phyloP scores from a whole-genome alignment of 2,329 filamentous ascomycete species.

The Graphilbum sp. region DNA sequence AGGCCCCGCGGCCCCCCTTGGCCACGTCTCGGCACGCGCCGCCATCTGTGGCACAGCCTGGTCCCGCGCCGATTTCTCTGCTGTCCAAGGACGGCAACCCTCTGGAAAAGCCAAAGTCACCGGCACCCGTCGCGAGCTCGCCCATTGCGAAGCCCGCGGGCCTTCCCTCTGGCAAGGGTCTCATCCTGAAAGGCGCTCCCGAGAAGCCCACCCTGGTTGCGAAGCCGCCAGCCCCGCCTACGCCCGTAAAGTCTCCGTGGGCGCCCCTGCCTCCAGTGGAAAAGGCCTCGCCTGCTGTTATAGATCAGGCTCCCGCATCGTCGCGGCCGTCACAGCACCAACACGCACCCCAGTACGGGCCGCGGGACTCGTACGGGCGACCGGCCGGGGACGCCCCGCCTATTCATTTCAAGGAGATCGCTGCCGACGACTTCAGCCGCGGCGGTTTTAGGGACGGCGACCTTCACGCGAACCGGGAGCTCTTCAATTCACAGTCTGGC shows the following conservation, averaged over 20 bases:
- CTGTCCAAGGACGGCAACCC: slow-evolving; percentile 13
- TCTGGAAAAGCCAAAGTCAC: slow-evolving; percentile 28
- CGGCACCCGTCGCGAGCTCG: slow-evolving; percentile 19
- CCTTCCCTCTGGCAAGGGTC: slow-evolving; percentile 38
- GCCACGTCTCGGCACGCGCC: slow-evolving; percentile 8
- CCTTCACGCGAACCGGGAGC: slow-evolving; percentile 48
- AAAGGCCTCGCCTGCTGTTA: slow-evolving; percentile 58
- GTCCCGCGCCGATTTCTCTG: neutral
- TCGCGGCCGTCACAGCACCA: slow-evolving; percentile 1
- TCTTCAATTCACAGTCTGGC: slow-evolving; percentile 91
- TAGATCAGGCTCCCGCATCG: too few relatives aligned
- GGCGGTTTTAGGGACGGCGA: slow-evolving; percentile 62
- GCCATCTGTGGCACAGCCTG: slow-evolving; percentile 1
- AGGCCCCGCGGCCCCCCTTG: neutral
- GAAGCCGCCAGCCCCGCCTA: slow-evolving; percentile 49
- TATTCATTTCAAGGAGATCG: slow-evolving; percentile 81
- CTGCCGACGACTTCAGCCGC: slow-evolving; percentile 83
- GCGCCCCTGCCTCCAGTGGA: slow-evolving; percentile 73
- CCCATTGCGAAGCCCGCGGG: slow-evolving; percentile 27
- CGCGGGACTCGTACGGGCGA: slow-evolving; percentile 34
- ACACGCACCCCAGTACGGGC: slow-evolving; percentile 13
- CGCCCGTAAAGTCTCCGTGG: slow-evolving; percentile 82
- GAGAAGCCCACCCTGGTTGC: slow-evolving; percentile 60
- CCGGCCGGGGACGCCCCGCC: slow-evolving; percentile 18
- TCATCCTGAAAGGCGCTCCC: slow-evolving; percentile 48